Evolutionary conservation across 805 yeast species (phyloP).

Genomic region (Starmerella asiatica): DNA sequence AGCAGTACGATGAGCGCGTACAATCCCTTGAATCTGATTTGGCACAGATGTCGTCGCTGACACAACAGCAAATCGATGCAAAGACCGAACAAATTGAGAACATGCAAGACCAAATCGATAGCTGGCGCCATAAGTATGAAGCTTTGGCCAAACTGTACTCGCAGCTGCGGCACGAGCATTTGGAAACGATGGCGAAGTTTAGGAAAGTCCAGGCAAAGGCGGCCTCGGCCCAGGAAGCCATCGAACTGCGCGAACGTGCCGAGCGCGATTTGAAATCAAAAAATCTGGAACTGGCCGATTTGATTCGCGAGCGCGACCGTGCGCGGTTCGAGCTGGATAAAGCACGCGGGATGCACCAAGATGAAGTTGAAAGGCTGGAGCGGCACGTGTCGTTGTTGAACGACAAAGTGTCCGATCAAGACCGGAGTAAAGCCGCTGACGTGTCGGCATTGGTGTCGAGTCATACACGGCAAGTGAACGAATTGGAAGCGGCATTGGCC

Average conservation of each 20-base stretch:
- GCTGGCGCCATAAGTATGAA: conserved; percentile 81
- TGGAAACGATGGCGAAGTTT: conserved; percentile 60
- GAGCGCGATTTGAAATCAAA: conserved; percentile 77
- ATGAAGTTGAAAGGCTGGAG: conserved; percentile 51
- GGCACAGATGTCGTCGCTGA: conserved; percentile 43
- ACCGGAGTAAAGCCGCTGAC: conserved; percentile 50
- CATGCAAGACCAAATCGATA: conserved; percentile 58
- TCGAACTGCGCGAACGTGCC: conserved; percentile 64
- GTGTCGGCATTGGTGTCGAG: conserved; percentile 34
- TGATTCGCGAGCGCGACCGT: conserved; percentile 78
- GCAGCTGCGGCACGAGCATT: conserved; percentile 82
- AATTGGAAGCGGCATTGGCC: conserved; percentile 18
- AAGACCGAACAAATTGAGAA: conserved; percentile 59
- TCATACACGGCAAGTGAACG: conserved; percentile 17
- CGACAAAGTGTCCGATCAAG: conserved; percentile 44
- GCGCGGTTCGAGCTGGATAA: conserved; percentile 74
- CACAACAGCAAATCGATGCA: conserved; percentile 57
- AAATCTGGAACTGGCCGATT: conserved; percentile 74
- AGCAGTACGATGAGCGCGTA: conserved; percentile 78
- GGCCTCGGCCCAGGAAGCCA: conserved; percentile 78
- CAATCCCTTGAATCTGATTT: conserved; percentile 68
- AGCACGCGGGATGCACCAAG: conserved; percentile 47
- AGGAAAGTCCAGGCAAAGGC: conserved; percentile 78
- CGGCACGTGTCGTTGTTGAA: conserved; percentile 50
- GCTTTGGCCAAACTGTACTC: conserved; percentile 78